phyloP scores from a whole-genome alignment of 139 green algal genomes.

The Chlamydomonas incerta region DNA sequence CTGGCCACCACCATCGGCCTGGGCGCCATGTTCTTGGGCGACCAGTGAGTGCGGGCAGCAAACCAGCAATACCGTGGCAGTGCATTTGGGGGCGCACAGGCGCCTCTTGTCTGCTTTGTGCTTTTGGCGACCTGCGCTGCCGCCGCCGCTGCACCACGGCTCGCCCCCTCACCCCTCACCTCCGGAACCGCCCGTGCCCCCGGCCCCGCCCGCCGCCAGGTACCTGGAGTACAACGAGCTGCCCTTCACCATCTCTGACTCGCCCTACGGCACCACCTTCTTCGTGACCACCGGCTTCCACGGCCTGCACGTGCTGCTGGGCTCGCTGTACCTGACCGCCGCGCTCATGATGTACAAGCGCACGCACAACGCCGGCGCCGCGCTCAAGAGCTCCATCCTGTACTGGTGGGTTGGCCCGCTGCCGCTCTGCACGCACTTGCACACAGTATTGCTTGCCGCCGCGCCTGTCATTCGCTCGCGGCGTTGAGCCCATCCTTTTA shows the following conservation, averaged over 20 bases:
- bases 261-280: constrained; percentile 63
- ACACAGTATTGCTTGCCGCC: no score
- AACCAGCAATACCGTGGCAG: no score
- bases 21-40: constrained; percentile 58
- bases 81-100: no score
- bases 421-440: no score
- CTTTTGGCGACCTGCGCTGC: no score
- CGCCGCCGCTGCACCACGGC: no score
- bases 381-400: constrained; percentile 51
- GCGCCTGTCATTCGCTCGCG: no score
- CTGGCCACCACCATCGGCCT: constrained; percentile 59
- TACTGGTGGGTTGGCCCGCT: no score
- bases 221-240: constrained; percentile 60
- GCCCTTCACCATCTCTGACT: constrained; percentile 63
- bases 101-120: no score
- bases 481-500: no score
- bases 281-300: constrained; percentile 68
- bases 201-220: background rate
- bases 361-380: constrained; percentile 41
- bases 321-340: constrained; percentile 51
- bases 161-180: no score
- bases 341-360: constrained; percentile 50
- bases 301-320: constrained; percentile 65
- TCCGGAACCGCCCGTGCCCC: no score
- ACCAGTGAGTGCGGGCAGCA: constrained; percentile 47